Evolutionary conservation across 257 asterid genomes (phyloP), one percentile per base, ranked within the genome.

Genomic region (Fraxinus excelsior): DNA sequence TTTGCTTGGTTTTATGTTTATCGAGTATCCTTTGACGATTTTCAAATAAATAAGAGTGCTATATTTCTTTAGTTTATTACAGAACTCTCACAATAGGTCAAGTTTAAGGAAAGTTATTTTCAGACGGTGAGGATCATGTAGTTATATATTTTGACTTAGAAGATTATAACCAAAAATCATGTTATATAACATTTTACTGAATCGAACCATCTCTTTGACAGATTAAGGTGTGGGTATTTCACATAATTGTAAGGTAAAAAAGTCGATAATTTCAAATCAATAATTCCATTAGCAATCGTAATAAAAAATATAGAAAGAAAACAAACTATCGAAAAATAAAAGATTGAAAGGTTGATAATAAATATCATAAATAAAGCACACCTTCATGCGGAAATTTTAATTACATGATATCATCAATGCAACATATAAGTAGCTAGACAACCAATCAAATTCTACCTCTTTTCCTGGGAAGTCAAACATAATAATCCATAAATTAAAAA

Each of bases 71-170:
- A 42, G 3, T 67, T 75, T 67, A 28, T 58, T 10, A 69, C 82
- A 86, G 87, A 84, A 28, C 98, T 80, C 97, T 95, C 75, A 95
- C 97, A 23, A 95, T 95, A 38, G 98, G 99, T 80, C 97, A 93
- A 86, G 90, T 93, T 97, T 98, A 93, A 91, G 99, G 99, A 14
- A 95, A 93, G 86, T 95, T 35, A 35, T 35, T 2, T 91, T 80
- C 99, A 93, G 87, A 93, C 92, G 99, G 96, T 93, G 62, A 96
- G 40, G 40, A 35, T 35, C 40, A 35, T 35, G 40, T 35, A 35
- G 9, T 2, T 35, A 35, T 0, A 35, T 35, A 35, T 35, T 35
- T 35, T 7, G 40, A 35, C 40, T 35, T 35, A 35, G 8, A 35
- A 1, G 10, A 35, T 35, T 35, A 35, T 35, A 35, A 7, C 40